These are phyloP conservation scores for Leccinum disarticulatum DNA, from an alignment of 768 basidiomycete genomes.

Conservation along the genomic window DNA sequence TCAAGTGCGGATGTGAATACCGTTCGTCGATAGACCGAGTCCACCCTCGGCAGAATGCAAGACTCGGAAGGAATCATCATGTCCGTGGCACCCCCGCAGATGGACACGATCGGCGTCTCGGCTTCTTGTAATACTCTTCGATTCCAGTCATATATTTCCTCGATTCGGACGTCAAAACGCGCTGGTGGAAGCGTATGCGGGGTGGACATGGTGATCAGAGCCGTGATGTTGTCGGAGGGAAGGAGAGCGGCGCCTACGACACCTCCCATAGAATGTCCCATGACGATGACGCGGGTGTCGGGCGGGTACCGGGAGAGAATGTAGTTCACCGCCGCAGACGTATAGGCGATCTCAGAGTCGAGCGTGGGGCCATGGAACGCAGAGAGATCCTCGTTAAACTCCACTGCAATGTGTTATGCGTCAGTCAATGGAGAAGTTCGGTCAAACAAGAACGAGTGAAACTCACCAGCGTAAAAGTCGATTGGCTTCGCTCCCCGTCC, in stretches of 20 bases:
- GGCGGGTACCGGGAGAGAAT: conserved; percentile 76
- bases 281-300: conserved; percentile 63
- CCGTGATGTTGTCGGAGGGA: conserved; percentile 62
- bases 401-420: conserved; percentile 43
- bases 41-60: conserved; percentile 58
- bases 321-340: conserved; percentile 66
- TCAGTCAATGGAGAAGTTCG: neutral
- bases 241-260: conserved; percentile 82
- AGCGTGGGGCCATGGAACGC: conserved; percentile 93
- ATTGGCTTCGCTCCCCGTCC: conserved; percentile 50
- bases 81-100: conserved; percentile 93
- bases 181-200: conserved; percentile 89
- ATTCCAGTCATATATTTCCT: conserved; percentile 63
- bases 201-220: conserved; percentile 94
- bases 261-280: conserved; percentile 99
- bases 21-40: conserved; percentile 49
- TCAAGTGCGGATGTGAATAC: conserved; percentile 87
- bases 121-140: conserved; percentile 39
- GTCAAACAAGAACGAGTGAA: neutral
- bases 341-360: conserved; percentile 75
- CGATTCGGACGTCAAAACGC: conserved; percentile 79
- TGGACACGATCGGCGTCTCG: conserved; percentile 70
- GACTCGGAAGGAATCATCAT: conserved; percentile 90
- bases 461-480: conserved; percentile 85
- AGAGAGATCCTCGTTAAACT: conserved; percentile 96